These are phyloP conservation scores for Populus pruinosa DNA, from an alignment of 345 rosid genomes.

Conservation along the genomic window DNA sequence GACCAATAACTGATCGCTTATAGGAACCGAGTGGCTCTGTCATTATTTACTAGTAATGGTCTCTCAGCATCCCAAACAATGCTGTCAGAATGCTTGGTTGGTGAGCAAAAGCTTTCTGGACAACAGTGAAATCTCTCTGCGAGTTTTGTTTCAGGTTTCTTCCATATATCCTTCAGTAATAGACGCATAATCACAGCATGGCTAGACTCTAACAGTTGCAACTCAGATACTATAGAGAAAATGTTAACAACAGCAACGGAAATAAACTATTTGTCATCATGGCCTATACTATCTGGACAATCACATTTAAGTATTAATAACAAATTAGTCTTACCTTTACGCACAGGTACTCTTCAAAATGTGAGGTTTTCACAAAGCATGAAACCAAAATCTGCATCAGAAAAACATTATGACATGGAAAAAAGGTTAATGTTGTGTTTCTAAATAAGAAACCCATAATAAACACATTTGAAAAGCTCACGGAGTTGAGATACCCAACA, in stretches of 20 bases:
- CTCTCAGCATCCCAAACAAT: neutral
- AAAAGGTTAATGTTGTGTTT: neutral
- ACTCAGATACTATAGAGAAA: neutral
- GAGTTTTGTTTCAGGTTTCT: neutral
- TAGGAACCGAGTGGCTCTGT: neutral
- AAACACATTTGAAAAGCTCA: neutral
- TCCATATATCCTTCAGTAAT: neutral
- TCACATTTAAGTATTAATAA: constrained; percentile 4
- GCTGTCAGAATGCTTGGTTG: neutral
- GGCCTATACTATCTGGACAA: neutral
- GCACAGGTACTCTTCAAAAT: constrained; percentile 71
- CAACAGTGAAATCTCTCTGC: neutral
- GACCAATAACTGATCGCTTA: neutral
- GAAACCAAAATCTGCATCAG: constrained; percentile 72
- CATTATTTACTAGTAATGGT: constrained; percentile 1
- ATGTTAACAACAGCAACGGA: neutral
- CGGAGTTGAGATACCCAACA: neutral
- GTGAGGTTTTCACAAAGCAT: constrained; percentile 91
- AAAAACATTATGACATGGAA: constrained; percentile 13
- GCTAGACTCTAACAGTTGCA: neutral
- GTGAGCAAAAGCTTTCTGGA: neutral
- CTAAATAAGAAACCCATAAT: neutral
- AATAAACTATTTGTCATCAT: neutral
- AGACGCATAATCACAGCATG: neutral
- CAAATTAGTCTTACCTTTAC: constrained; percentile 57